These are phyloP conservation scores for Aureobasidium sp. DNA, from an alignment of 2,329 filamentous ascomycete species.

Conservation along the genomic window DNA sequence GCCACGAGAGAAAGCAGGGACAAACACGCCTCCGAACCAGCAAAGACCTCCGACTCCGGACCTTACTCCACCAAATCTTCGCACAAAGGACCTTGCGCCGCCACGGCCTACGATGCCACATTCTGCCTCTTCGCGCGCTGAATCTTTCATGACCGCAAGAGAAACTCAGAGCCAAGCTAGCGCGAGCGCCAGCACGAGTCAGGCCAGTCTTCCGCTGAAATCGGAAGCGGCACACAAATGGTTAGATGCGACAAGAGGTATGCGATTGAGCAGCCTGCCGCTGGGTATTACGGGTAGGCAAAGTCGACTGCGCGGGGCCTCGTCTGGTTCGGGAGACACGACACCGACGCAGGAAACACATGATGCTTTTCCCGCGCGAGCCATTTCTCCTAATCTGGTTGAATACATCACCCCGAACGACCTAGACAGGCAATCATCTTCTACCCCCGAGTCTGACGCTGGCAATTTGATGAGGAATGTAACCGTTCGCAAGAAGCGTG, in stretches of 20 bases:
- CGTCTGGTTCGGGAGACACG: constrained; percentile 2
- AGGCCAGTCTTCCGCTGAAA: constrained; percentile 1
- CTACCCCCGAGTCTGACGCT: neutral
- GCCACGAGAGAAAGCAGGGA: constrained; percentile 31
- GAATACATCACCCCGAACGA: neutral
- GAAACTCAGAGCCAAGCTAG: constrained; percentile 34
- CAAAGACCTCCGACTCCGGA: constrained; percentile 31
- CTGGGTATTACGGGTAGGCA: neutral
- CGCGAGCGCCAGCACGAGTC: constrained; percentile 24
- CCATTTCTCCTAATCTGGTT: neutral
- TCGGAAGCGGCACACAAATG: neutral
- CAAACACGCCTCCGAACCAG: constrained; percentile 37
- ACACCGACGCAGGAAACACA: constrained; percentile 7
- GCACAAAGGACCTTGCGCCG: constrained; percentile 16
- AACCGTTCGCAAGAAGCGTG: constrained; percentile 32
- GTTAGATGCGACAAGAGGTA: constrained; percentile 13
- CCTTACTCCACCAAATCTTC: constrained; percentile 27
- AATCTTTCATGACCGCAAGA: constrained; percentile 41
- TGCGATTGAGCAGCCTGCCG: constrained; percentile 5
- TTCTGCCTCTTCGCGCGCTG: constrained; percentile 36
- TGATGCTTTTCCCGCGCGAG: neutral
- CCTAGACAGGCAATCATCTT: neutral
- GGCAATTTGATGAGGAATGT: constrained; percentile 31
- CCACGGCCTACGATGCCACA: constrained; percentile 21
- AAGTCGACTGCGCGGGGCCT: neutral